Percentiles rank a stretch among this genome's conserved stretches.
Evolutionary conservation across 768 basidiomycete species (phyloP).

Genomic region (Lentinula guzmanii): DNA sequence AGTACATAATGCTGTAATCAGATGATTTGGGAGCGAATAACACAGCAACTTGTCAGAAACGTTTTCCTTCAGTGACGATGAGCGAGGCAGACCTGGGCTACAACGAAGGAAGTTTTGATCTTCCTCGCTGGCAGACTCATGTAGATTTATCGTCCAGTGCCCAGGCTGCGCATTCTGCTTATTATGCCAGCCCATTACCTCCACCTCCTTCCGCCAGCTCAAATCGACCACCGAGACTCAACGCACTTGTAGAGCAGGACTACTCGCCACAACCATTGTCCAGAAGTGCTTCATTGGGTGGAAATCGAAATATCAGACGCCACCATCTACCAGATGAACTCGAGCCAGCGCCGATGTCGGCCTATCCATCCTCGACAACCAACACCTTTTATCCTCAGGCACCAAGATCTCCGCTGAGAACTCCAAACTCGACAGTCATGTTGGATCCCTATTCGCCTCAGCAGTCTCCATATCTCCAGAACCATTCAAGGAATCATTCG

Average conservation of each 20-base stretch:
- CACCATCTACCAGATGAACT: slow-evolving; percentile 69
- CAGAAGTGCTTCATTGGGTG: slow-evolving; percentile 63
- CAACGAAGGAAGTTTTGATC: slow-evolving; percentile 49
- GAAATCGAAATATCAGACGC: slow-evolving; percentile 47
- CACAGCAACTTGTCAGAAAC: slow-evolving; percentile 1
- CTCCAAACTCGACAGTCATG: slow-evolving; percentile 38
- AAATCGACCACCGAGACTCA: slow-evolving; percentile 30
- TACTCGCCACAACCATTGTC: slow-evolving; percentile 32
- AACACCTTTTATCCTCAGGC: slow-evolving; percentile 61
- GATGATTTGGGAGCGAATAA: slow-evolving; percentile 3
- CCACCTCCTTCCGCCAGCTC: slow-evolving; percentile 34
- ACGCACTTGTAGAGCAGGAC: slow-evolving; percentile 65
- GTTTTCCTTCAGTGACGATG: slow-evolving; percentile 2
- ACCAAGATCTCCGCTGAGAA: slow-evolving; percentile 58
- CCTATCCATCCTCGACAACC: slow-evolving; percentile 27
- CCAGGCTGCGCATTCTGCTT: slow-evolving; percentile 50
- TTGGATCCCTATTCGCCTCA: slow-evolving; percentile 71
- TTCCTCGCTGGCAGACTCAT: slow-evolving; percentile 70
- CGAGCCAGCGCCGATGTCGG: slow-evolving; percentile 30
- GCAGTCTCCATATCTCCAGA: slow-evolving; percentile 51
- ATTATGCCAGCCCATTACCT: slow-evolving; percentile 48
- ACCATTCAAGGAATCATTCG: slow-evolving; percentile 43
- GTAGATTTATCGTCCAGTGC: slow-evolving; percentile 44
- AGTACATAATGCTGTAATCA: not conserved
- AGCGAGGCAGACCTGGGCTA: slow-evolving; percentile 6